Evolutionary conservation across 306 rosid species (phyloP), one percentile per base, ranked within the genome.

Genomic region (Purshia tridentata): DNA sequence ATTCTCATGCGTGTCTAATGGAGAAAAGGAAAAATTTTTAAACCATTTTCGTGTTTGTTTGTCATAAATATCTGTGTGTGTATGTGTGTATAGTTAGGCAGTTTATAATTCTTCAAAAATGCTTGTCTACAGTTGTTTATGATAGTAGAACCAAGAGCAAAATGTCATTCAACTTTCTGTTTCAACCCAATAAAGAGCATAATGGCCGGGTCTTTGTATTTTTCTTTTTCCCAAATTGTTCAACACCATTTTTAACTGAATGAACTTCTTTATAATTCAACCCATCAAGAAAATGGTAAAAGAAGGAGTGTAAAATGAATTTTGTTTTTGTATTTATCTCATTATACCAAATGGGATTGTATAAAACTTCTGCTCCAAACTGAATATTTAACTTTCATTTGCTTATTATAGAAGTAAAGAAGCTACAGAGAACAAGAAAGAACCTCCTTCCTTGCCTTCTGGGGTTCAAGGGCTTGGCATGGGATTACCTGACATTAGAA

Each of bases 391-490:
- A 12, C 11, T 51, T 47, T n/a, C 29, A 0, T 54, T 65, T 48
- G 0, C 65, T 22, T 58, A 6, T 65, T 41, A 54, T 47, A 75
- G 89, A 75, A 81, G 58, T 72, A 86, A 64, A 15, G 89, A 72
- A 61, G 76, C 76, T 22, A 67, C 46, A 46, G 84, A 29, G 64
- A 74, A 62, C 47, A 83, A 78, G 65, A 79, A 78, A 74, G 85
- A 79, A 37, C 6, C 29, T 44, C 74, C 81, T 46, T 50, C 88
- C 29, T 64, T 90, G 46, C 91, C 89, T 15, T 67, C 90, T 13
- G 89, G 90, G 70, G 83, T 91, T 77, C 94, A 89, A 72, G 98
- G 98, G 47, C 82, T 94, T 64, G 98, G 97, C 22, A 67, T 82
- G 86, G 98, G 97, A 3, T 72, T 93, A 56, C 96, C 98, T 20